phyloP scores from a whole-genome alignment of 2,329 filamentous ascomycete species.

The Endothia cerciana region DNA sequence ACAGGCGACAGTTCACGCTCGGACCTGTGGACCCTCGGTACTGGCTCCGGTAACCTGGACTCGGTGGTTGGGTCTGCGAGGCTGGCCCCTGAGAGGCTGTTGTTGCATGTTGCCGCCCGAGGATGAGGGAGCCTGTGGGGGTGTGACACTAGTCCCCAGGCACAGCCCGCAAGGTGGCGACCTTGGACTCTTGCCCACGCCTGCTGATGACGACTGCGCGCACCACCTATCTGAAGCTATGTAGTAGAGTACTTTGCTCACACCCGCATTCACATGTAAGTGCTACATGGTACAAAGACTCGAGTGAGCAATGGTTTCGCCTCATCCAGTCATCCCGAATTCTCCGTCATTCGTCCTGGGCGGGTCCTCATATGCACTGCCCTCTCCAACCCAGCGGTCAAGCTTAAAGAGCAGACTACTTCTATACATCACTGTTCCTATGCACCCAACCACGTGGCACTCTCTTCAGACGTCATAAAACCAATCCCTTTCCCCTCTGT shows the following conservation, averaged over 20 bases:
- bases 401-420: background rate
- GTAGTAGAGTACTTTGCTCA: background rate
- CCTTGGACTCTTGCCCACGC: background rate
- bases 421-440: slow-evolving; percentile 1
- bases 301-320: background rate
- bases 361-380: background rate
- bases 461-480: slow-evolving; percentile 1
- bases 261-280: background rate
- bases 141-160: background rate
- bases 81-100: background rate
- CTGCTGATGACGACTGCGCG: slow-evolving; percentile 1
- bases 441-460: slow-evolving; percentile 5
- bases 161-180: slow-evolving; percentile 7
- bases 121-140: background rate
- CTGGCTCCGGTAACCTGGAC: too few relatives aligned
- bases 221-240: background rate
- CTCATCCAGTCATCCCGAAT: background rate
- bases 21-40: too few relatives aligned
- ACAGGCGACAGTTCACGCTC: too few relatives aligned
- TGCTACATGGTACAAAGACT: background rate
- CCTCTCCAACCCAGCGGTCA: background rate
- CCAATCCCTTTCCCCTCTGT: background rate
- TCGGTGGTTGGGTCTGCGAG: too few relatives aligned
- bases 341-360: background rate
- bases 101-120: background rate